Conservation (phyloP, 1,284 basidiomycete genomes). For the Meripilus lineatus region DNA sequence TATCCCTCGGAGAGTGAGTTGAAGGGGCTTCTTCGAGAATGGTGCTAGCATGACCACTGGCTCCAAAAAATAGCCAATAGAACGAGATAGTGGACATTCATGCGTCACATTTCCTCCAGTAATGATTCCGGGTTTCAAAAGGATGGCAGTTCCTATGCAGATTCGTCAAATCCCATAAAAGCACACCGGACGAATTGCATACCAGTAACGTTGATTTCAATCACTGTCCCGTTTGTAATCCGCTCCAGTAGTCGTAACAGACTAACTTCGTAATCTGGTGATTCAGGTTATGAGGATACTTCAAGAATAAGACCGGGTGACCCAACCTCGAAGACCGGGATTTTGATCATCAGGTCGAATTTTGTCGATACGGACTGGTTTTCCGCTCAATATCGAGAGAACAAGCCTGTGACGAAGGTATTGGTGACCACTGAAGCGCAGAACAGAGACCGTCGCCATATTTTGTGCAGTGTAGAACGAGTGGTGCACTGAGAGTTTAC, state of each 20-base stretch:
- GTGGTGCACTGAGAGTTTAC: no score
- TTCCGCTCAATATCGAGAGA: conserved; percentile 85
- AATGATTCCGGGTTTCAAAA: conserved; percentile 91
- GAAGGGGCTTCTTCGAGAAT: conserved; percentile 87
- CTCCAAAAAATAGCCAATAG: conserved; percentile 94
- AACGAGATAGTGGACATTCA: conserved; percentile 83
- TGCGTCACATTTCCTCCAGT: conserved; percentile 81
- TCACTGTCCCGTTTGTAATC: conserved; percentile 89
- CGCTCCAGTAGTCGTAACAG: conserved; percentile 88
- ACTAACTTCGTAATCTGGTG: conserved; percentile 87
- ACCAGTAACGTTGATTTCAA: conserved; percentile 97
- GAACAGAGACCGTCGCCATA: conserved; percentile 4
- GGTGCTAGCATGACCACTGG: conserved; percentile 88
- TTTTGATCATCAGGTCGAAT: conserved; percentile 92
- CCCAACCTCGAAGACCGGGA: conserved; percentile 85
- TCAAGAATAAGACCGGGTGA: neutral
- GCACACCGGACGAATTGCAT: conserved; percentile 17
- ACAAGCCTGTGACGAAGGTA: conserved; percentile 85
- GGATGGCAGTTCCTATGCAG: conserved; percentile 77
- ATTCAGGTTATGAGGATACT: conserved; percentile 4
- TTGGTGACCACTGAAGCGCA: conserved; percentile 76
- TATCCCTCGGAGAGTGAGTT: conserved; percentile 81
- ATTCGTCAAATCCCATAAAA: neutral
- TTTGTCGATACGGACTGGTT: conserved; percentile 81
- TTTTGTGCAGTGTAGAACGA: no score